Evolutionary conservation across 257 asterid genomes (phyloP).

Genomic region (Marsdenia floribunda): DNA sequence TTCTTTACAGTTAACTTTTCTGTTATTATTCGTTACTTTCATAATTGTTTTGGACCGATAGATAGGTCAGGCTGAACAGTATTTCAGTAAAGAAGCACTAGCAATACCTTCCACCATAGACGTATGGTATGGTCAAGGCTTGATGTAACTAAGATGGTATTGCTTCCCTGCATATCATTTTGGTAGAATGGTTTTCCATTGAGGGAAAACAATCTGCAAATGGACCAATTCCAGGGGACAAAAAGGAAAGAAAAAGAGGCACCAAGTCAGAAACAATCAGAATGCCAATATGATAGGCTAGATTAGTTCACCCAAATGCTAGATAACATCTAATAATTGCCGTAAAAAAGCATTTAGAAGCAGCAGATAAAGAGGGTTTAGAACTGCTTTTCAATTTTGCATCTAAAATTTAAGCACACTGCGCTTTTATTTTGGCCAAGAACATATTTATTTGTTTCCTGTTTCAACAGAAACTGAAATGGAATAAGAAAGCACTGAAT

Average conservation of each 20-base stretch:
- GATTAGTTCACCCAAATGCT: neutral
- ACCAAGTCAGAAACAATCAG: neutral
- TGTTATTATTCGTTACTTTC: neutral
- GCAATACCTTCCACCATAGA: conserved; percentile 68
- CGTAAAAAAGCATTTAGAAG: neutral
- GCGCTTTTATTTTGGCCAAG: neutral
- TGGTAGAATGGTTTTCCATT: conserved; percentile 29
- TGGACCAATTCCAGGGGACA: conserved; percentile 10
- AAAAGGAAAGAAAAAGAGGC: neutral
- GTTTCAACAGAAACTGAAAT: neutral
- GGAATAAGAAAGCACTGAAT: neutral
- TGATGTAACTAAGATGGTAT: conserved; percentile 61
- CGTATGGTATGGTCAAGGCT: conserved; percentile 71
- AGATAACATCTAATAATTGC: neutral
- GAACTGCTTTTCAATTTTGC: neutral
- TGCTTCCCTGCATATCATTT: conserved; percentile 33
- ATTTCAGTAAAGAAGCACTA: neutral
- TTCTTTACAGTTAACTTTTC: neutral
- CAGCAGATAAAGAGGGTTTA: neutral
- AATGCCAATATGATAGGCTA: neutral
- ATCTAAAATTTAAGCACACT: neutral
- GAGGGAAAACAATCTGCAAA: conserved; percentile 55
- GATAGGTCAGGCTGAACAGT: neutral
- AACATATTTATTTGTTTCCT: neutral
- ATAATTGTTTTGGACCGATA: neutral